Conservation (phyloP, 371 early-diverging fungal species). For the Blastocladiella emersonii region DNA sequence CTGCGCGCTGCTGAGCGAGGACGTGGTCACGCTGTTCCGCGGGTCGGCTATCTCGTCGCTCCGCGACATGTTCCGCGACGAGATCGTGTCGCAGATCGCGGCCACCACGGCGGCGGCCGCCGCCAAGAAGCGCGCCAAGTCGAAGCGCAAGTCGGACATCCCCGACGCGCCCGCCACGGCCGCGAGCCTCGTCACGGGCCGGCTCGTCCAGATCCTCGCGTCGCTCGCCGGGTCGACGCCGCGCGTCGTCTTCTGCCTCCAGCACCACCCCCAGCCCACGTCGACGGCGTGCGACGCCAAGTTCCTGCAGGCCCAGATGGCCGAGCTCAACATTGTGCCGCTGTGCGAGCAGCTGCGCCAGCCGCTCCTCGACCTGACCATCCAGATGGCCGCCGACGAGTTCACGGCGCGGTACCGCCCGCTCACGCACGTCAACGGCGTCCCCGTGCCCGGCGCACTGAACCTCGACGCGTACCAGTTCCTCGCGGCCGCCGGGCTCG, state of each 20-base stretch:
- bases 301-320: neutral
- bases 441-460: too few relatives aligned
- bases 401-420: neutral
- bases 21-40: conserved; percentile 65
- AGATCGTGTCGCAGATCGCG: neutral
- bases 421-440: too few relatives aligned
- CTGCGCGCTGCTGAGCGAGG: conserved; percentile 53
- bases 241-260: neutral
- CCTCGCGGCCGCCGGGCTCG: too few relatives aligned
- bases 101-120: neutral
- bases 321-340: neutral
- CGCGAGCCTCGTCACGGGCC: neutral
- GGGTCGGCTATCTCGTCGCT: conserved; percentile 13
- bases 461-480: too few relatives aligned
- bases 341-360: neutral
- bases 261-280: neutral
- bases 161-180: neutral
- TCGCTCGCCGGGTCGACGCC: neutral
- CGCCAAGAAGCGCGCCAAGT: neutral
- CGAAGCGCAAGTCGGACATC: neutral
- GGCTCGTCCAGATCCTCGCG: neutral
- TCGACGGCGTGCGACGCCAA: neutral
- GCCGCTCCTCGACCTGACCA: neutral
- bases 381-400: neutral
- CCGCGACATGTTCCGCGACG: neutral